Evolutionary conservation across 139 green algal species (phyloP).

Genomic region (Chlorella sp.): DNA sequence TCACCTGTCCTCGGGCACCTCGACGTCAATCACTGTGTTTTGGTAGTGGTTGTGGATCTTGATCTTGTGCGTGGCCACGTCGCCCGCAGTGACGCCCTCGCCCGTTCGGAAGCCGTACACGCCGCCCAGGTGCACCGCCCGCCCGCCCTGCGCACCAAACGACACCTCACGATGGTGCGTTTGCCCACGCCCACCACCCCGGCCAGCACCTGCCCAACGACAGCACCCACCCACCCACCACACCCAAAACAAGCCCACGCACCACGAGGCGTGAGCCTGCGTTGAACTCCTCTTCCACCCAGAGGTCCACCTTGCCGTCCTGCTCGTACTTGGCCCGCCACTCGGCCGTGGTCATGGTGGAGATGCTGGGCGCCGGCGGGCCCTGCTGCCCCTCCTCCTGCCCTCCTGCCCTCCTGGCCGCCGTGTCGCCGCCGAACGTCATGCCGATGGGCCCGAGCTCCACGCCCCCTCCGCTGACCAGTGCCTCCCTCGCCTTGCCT

Average conservation of each 20-base stretch:
- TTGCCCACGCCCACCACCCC: too few relatives aligned
- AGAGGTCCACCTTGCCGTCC: slow-evolving; percentile 84
- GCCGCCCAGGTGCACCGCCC: slow-evolving; percentile 61
- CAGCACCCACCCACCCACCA: not conserved
- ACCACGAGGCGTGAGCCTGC: slow-evolving; percentile 75
- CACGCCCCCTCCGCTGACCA: not conserved
- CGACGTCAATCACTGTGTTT: slow-evolving; percentile 70
- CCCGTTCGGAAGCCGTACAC: slow-evolving; percentile 62
- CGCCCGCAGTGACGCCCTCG: slow-evolving; percentile 54
- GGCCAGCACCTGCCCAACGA: too few relatives aligned
- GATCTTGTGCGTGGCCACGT: slow-evolving; percentile 58
- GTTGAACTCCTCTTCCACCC: slow-evolving; percentile 94
- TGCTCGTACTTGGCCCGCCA: slow-evolving; percentile 74
- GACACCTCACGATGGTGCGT: too few relatives aligned
- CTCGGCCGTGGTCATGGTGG: slow-evolving; percentile 70
- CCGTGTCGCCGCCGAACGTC: slow-evolving; percentile 31
- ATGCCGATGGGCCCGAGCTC: slow-evolving; percentile 62
- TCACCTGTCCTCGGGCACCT: slow-evolving; percentile 83
- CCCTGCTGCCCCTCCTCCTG: not conserved
- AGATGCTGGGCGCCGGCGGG: too few relatives aligned
- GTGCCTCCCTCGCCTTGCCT: too few relatives aligned
- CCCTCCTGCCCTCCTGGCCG: not conserved
- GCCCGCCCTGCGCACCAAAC: slow-evolving; percentile 51
- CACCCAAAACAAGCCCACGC: too few relatives aligned
- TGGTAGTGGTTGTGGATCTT: slow-evolving; percentile 73